Evolutionary conservation across 2,329 filamentous ascomycete genomes (phyloP).

Genomic region (Claviceps fusiformis): DNA sequence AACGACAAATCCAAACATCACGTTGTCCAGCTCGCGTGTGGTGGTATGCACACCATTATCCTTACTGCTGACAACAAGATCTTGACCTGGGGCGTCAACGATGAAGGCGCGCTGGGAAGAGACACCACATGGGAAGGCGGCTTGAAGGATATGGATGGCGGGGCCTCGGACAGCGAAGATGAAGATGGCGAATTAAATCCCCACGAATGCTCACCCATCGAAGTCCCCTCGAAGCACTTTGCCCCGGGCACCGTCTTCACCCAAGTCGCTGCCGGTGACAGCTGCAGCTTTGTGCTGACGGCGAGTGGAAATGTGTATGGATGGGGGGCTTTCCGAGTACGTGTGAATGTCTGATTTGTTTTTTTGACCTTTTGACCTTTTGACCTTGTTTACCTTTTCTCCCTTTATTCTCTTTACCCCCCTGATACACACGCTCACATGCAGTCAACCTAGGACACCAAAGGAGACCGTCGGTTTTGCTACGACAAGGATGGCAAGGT

Average conservation of each 20-base stretch:
- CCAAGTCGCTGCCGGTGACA: slow-evolving; percentile 60
- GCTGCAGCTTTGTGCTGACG: slow-evolving; percentile 62
- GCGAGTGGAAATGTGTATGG: slow-evolving; percentile 64
- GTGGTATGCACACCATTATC: slow-evolving; percentile 70
- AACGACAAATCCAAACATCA: slow-evolving; percentile 45
- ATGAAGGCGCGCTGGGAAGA: slow-evolving; percentile 67
- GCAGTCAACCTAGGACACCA: background rate
- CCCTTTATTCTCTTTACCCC: background rate
- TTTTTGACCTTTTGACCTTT: no score
- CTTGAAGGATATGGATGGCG: slow-evolving; percentile 41
- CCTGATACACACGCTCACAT: background rate
- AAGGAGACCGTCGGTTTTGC: slow-evolving; percentile 27
- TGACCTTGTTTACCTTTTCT: no score
- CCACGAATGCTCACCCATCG: slow-evolving; percentile 52
- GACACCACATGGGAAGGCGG: slow-evolving; percentile 57
- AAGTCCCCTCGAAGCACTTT: slow-evolving; percentile 45
- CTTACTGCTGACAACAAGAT: slow-evolving; percentile 71
- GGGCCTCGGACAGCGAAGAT: slow-evolving; percentile 37
- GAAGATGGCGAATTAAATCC: slow-evolving; percentile 58
- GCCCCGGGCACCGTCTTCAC: slow-evolving; percentile 45
- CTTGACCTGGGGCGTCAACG: slow-evolving; percentile 78
- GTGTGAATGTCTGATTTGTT: slow-evolving; percentile 15
- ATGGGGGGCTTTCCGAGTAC: slow-evolving; percentile 67
- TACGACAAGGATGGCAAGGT: slow-evolving; percentile 33
- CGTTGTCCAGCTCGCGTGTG: slow-evolving; percentile 62